A percentile compares a stretch with the other conserved stretches of the same genome.
phyloP scores from a whole-genome alignment of 768 basidiomycete species.

The Leccinum obscurum region DNA sequence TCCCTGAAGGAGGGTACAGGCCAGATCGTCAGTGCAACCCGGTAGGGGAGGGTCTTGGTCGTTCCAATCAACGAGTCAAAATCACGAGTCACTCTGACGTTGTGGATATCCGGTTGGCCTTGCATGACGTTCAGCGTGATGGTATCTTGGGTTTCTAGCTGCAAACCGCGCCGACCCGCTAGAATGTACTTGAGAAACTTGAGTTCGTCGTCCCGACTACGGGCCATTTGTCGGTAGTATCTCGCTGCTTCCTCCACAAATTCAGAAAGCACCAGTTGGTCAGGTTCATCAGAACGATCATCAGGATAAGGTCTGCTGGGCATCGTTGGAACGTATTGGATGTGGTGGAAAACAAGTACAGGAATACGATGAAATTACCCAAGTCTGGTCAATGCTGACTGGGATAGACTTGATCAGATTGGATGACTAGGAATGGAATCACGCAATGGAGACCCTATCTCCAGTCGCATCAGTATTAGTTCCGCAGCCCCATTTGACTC shows the following conservation, averaged over 20 bases:
- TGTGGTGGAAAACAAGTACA: too few relatives aligned
- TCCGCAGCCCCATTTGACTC: too few relatives aligned
- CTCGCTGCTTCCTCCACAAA: not conserved
- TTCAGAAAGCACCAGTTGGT: not conserved
- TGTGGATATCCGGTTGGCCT: not conserved
- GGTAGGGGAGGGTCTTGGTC: not conserved
- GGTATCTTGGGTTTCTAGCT: not conserved
- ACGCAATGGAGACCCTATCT: too few relatives aligned
- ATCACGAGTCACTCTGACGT: not conserved
- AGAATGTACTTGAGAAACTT: conserved; percentile 8
- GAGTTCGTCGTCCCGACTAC: not conserved
- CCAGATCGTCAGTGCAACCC: not conserved
- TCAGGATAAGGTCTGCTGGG: not conserved
- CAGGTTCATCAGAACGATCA: not conserved
- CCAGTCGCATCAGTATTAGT: too few relatives aligned
- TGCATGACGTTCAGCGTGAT: not conserved
- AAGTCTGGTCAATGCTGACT: too few relatives aligned
- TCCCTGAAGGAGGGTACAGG: conserved; percentile 3
- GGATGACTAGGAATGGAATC: too few relatives aligned
- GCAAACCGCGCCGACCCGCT: not conserved
- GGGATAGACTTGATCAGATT: too few relatives aligned
- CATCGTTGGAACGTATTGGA: not conserved
- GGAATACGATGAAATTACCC: too few relatives aligned
- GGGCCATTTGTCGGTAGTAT: not conserved
- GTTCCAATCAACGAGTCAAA: conserved; percentile 10